Conservation (phyloP, 139 green algal genomes). For the Nannochloris sp. region DNA sequence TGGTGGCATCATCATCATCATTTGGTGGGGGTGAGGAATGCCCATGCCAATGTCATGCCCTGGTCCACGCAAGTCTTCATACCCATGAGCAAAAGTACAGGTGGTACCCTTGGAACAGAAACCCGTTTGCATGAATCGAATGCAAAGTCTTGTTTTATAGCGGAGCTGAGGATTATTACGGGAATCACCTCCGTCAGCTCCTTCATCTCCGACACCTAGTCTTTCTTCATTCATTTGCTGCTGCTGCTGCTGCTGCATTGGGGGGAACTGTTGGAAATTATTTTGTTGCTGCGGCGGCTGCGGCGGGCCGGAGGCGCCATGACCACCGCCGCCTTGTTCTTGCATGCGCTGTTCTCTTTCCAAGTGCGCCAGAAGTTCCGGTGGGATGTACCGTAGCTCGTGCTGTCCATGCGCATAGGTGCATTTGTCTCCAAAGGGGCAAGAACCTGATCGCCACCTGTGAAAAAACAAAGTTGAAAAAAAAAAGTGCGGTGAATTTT, state of each 20-base stretch:
- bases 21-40: neutral
- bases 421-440: conserved; percentile 40
- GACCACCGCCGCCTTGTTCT: neutral
- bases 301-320: neutral
- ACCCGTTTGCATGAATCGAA: conserved; percentile 41
- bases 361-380: conserved; percentile 23
- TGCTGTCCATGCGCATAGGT: conserved; percentile 38
- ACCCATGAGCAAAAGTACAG: conserved; percentile 41
- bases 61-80: conserved; percentile 29
- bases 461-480: neutral
- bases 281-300: conserved; percentile 1
- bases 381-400: conserved; percentile 17
- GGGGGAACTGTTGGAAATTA: neutral
- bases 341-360: conserved; percentile 21
- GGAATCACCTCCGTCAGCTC: neutral
- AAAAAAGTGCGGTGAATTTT: neutral
- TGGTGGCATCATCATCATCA: neutral
- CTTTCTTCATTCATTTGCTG: neutral
- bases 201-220: no score
- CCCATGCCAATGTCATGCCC: neutral
- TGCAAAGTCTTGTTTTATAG: conserved; percentile 47
- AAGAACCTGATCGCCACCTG: conserved; percentile 29
- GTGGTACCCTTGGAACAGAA: conserved; percentile 23
- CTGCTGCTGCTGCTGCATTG: neutral
- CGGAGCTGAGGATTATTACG: conserved; percentile 5